Conservation (phyloP, 2,329 filamentous ascomycete genomes). For the Monilinia vaccinii-corymbosi region DNA sequence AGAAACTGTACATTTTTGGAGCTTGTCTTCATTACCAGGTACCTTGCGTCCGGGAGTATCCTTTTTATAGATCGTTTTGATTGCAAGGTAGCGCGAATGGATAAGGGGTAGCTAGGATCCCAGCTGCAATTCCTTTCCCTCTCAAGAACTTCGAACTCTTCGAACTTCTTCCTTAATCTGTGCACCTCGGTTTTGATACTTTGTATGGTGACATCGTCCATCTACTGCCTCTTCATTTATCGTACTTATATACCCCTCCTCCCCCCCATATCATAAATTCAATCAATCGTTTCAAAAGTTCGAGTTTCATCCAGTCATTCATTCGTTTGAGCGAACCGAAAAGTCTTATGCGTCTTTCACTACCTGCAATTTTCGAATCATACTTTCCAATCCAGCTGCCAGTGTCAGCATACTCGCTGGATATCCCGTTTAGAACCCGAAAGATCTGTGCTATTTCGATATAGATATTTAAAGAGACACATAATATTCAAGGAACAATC, state of each 20-base stretch:
- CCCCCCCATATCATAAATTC: constrained; percentile 8
- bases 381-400: constrained; percentile 1
- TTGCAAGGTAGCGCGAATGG: constrained; percentile 22
- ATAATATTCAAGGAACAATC: constrained; percentile 9
- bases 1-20: constrained; percentile 21
- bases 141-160: not conserved
- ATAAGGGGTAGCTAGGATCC: constrained; percentile 18
- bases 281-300: constrained; percentile 10
- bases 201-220: constrained; percentile 6
- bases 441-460: constrained; percentile 16
- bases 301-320: constrained; percentile 22
- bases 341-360: constrained; percentile 4
- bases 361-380: constrained; percentile 3
- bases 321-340: constrained; percentile 23
- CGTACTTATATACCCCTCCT: constrained; percentile 25
- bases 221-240: constrained; percentile 13
- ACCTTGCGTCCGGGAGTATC: constrained; percentile 21
- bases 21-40: constrained; percentile 7
- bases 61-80: constrained; percentile 27
- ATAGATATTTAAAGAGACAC: constrained; percentile 16
- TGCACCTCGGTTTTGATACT: not conserved
- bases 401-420: constrained; percentile 1
- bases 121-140: constrained; percentile 7
- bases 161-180: not conserved
- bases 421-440: constrained; percentile 11